Evolutionary conservation across 139 green algal genomes (phyloP).

Genomic region (Chlamydomonas sp.): DNA sequence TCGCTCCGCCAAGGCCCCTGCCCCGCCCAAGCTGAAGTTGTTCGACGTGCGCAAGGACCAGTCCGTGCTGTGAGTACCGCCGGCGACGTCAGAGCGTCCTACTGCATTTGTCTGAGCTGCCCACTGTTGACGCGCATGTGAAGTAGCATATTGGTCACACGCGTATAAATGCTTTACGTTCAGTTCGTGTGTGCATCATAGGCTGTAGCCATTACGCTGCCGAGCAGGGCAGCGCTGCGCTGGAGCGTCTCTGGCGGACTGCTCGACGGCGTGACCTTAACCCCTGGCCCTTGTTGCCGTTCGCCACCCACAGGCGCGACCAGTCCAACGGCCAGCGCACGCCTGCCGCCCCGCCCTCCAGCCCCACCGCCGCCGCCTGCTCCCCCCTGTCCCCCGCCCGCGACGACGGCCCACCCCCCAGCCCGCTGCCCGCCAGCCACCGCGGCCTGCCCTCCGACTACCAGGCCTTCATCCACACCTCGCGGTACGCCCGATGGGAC

Average conservation of each 20-base stretch:
- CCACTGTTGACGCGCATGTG: too few relatives aligned
- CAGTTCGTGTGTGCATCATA: too few relatives aligned
- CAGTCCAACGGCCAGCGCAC: conserved; percentile 10
- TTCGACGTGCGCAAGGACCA: conserved; percentile 12
- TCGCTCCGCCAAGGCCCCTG: neutral
- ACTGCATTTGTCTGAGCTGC: too few relatives aligned
- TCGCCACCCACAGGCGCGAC: conserved; percentile 6
- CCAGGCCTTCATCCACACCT: conserved; percentile 64
- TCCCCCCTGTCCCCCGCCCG: neutral
- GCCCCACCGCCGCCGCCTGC: neutral
- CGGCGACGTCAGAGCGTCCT: neutral
- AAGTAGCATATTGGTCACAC: too few relatives aligned
- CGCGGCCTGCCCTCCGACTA: conserved; percentile 34
- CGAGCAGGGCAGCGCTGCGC: too few relatives aligned
- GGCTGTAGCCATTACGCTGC: too few relatives aligned
- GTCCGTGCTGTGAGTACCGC: conserved; percentile 17
- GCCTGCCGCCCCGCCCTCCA: neutral
- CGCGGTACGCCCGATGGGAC: conserved; percentile 49
- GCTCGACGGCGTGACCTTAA: too few relatives aligned
- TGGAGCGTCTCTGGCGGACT: too few relatives aligned
- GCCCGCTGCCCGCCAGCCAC: neutral
- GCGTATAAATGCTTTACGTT: too few relatives aligned
- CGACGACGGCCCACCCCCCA: neutral
- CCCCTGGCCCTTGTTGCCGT: neutral
- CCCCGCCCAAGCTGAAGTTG: conserved; percentile 16